A percentile compares a stretch with the other conserved stretches of the same genome.
phyloP scores from a whole-genome alignment of 2,329 filamentous ascomycete genomes.

The Neonectria faginata region DNA sequence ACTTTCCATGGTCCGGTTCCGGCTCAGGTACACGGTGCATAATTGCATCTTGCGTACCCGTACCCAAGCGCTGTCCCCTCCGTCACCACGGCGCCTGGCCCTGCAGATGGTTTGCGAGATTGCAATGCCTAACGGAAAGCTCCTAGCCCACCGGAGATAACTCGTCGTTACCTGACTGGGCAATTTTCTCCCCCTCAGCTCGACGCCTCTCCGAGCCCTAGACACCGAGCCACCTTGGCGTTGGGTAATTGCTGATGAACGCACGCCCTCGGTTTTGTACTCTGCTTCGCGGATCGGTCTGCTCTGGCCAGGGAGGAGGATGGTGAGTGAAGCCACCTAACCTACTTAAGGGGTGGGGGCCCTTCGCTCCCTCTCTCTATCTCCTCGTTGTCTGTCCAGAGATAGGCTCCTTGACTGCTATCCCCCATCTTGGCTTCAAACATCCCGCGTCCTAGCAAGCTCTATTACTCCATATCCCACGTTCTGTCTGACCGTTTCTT shows the following conservation, averaged over 20 bases:
- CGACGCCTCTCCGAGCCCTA: conserved; percentile 36
- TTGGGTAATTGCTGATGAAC: conserved; percentile 41
- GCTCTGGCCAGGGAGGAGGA: conserved; percentile 29
- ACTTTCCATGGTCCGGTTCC: conserved; percentile 40
- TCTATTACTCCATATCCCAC: conserved; percentile 24
- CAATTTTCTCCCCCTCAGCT: conserved; percentile 28
- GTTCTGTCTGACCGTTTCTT: conserved; percentile 28
- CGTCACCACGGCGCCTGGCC: conserved; percentile 32
- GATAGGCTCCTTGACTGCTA: conserved; percentile 29
- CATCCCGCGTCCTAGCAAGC: conserved; percentile 31
- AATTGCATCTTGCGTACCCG: conserved; percentile 32
- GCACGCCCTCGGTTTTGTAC: conserved; percentile 38
- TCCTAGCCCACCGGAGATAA: conserved; percentile 43
- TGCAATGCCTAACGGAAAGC: conserved; percentile 40
- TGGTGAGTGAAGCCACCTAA: conserved; percentile 40
- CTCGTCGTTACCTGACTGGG: conserved; percentile 46
- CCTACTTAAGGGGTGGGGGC: conserved; percentile 47
- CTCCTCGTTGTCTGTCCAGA: conserved; percentile 28
- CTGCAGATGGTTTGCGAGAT: conserved; percentile 43
- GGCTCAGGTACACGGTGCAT: conserved; percentile 41
- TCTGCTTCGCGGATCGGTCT: conserved; percentile 31
- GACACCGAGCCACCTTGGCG: conserved; percentile 40
- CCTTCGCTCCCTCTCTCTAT: conserved; percentile 34
- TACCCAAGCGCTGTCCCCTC: conserved; percentile 28
- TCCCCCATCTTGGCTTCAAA: conserved; percentile 29